phyloP scores from a whole-genome alignment of 2,329 filamentous ascomycete genomes.

The Sphaceloma murrayae region DNA sequence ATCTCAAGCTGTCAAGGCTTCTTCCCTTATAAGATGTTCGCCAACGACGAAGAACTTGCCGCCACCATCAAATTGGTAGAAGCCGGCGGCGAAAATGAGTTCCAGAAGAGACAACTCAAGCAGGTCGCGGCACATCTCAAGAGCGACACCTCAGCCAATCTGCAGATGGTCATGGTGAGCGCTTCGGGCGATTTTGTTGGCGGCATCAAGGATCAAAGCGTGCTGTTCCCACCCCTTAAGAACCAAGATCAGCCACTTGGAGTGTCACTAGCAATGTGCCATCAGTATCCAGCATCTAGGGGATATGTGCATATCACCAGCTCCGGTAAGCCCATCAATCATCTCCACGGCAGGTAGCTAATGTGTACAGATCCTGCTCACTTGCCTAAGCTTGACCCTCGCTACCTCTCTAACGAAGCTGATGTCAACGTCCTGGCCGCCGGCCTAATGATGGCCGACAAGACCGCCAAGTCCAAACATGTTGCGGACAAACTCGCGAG shows the following conservation, averaged over 20 bases:
- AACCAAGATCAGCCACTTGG: constrained; percentile 21
- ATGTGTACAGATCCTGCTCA: constrained; percentile 16
- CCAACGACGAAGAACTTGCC: constrained; percentile 27
- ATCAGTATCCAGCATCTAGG: constrained; percentile 27
- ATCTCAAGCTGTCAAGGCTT: constrained; percentile 31
- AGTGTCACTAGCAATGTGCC: constrained; percentile 24
- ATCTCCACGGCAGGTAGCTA: not conserved
- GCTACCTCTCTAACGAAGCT: constrained; percentile 21
- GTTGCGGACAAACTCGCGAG: constrained; percentile 35
- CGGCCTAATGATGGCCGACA: constrained; percentile 31
- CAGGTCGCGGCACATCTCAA: constrained; percentile 29
- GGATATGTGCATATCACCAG: constrained; percentile 28
- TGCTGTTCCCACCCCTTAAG: constrained; percentile 23
- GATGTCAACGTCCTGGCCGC: constrained; percentile 24
- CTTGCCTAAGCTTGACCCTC: constrained; percentile 21
- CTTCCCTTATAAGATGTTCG: constrained; percentile 30
- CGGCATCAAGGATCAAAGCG: constrained; percentile 25
- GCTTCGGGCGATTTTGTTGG: constrained; percentile 24
- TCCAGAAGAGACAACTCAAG: constrained; percentile 30
- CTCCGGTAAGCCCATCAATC: constrained; percentile 16
- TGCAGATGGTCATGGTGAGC: constrained; percentile 30
- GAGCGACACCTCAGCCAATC: constrained; percentile 30
- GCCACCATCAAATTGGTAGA: constrained; percentile 27
- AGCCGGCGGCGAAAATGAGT: constrained; percentile 21
- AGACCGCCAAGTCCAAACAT: constrained; percentile 35